Conservation (phyloP, 1,284 basidiomycete genomes). For the Crocinoboletus sp. region DNA sequence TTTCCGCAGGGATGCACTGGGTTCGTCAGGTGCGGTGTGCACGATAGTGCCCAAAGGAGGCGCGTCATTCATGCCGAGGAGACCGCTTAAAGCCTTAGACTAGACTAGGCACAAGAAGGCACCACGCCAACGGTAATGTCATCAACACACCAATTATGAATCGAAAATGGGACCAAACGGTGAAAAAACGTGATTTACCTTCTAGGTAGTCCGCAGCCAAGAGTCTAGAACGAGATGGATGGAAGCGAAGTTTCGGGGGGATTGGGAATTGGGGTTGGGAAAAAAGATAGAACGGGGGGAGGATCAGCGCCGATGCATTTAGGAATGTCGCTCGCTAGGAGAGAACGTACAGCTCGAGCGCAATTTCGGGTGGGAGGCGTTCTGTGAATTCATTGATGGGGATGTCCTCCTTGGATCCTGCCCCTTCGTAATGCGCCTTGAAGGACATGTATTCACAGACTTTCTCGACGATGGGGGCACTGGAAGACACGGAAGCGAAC, state of each 20-base stretch:
- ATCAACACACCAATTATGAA: slow-evolving; percentile 11
- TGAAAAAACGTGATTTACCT: slow-evolving; percentile 36
- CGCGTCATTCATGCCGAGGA: neutral
- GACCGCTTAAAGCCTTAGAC: slow-evolving; percentile 8
- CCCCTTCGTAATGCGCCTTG: slow-evolving; percentile 63
- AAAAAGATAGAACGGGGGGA: neutral
- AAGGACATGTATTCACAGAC: slow-evolving; percentile 79
- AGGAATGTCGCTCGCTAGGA: neutral
- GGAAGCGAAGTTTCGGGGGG: slow-evolving; percentile 2
- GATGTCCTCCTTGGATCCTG: slow-evolving; percentile 60
- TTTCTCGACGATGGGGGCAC: slow-evolving; percentile 76
- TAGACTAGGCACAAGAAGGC: slow-evolving; percentile 12
- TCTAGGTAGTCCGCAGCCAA: slow-evolving; percentile 74
- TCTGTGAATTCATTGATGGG: slow-evolving; percentile 70
- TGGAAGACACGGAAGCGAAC: slow-evolving; percentile 26
- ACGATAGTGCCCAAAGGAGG: neutral
- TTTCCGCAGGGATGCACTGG: neutral
- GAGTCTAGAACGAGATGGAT: slow-evolving; percentile 40
- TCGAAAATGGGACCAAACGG: slow-evolving; percentile 10
- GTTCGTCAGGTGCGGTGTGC: neutral
- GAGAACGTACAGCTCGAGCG: slow-evolving; percentile 70
- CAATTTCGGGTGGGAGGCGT: slow-evolving; percentile 74
- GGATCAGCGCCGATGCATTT: slow-evolving; percentile 10
- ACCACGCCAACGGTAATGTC: slow-evolving; percentile 5
- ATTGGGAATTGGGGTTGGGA: slow-evolving; percentile 39